phyloP scores from a whole-genome alignment of 2,329 filamentous ascomycete species.

The Exserohilum rostratum region DNA sequence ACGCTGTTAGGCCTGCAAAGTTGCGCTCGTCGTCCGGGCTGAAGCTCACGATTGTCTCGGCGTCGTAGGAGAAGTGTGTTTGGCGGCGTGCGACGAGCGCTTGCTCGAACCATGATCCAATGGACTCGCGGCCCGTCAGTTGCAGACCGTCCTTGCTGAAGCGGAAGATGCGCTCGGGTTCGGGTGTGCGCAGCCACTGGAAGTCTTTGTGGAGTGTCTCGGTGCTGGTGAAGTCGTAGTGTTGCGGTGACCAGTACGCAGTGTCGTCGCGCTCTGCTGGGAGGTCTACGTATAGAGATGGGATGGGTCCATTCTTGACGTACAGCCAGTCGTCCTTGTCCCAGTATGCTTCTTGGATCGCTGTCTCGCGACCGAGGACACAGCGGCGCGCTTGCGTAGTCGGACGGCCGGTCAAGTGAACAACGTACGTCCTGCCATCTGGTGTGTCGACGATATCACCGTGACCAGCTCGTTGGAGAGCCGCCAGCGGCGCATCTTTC shows the following conservation, averaged over 20 bases:
- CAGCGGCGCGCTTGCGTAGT: slow-evolving; percentile 42
- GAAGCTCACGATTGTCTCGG: slow-evolving; percentile 63
- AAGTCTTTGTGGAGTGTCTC: slow-evolving; percentile 60
- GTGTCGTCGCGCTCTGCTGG: slow-evolving; percentile 37
- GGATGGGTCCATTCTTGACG: slow-evolving; percentile 60
- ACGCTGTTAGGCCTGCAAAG: slow-evolving; percentile 66
- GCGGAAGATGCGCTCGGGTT: slow-evolving; percentile 55
- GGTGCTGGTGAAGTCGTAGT: slow-evolving; percentile 54
- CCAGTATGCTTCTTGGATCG: slow-evolving; percentile 66
- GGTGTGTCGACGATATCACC: slow-evolving; percentile 46
- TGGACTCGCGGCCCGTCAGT: slow-evolving; percentile 60
- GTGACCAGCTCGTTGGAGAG: slow-evolving; percentile 46
- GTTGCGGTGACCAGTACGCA: slow-evolving; percentile 51
- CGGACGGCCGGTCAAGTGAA: slow-evolving; percentile 44
- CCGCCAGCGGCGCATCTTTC: slow-evolving; percentile 40
- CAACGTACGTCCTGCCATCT: slow-evolving; percentile 43
- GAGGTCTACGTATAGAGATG: slow-evolving; percentile 50
- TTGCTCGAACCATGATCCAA: slow-evolving; percentile 57
- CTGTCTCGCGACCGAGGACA: slow-evolving; percentile 45
- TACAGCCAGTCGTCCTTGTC: slow-evolving; percentile 67
- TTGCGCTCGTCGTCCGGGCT: slow-evolving; percentile 63
- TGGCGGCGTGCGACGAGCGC: slow-evolving; percentile 63
- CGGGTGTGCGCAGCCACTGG: slow-evolving; percentile 62
- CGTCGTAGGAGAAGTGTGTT: slow-evolving; percentile 66
- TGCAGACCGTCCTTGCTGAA: slow-evolving; percentile 56